A percentile compares a stretch with the other conserved stretches of the same genome.
Conservation (phyloP, 139 green algal genomes). For the Trebouxia sp. region DNA sequence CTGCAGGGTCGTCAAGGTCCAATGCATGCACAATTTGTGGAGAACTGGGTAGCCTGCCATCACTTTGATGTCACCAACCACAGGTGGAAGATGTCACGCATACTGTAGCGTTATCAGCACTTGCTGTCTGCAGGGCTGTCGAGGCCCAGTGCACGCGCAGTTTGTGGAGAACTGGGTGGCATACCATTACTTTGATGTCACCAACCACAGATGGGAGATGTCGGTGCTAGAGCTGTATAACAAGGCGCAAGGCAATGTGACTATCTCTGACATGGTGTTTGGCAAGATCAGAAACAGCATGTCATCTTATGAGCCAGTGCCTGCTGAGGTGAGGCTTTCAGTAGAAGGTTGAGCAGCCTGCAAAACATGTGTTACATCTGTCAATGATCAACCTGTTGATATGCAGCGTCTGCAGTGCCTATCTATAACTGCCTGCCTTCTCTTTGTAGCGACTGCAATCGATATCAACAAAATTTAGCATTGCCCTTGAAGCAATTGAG, state of each 20-base stretch:
- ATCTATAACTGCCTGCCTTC: no score
- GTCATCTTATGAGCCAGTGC: constrained; percentile 55
- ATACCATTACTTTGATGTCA: constrained; percentile 74
- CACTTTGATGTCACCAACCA: constrained; percentile 60
- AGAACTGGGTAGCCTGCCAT: constrained; percentile 88
- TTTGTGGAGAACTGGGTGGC: constrained; percentile 84
- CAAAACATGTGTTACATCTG: neutral
- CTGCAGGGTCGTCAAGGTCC: constrained; percentile 63
- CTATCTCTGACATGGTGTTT: constrained; percentile 57
- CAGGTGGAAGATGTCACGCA: constrained; percentile 56
- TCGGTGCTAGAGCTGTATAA: constrained; percentile 87
- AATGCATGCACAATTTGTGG: constrained; percentile 68
- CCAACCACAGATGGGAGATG: constrained; percentile 53
- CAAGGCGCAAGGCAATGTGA: constrained; percentile 47
- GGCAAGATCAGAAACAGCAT: constrained; percentile 45
- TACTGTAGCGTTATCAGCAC: no score
- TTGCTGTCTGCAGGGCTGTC: constrained; percentile 38
- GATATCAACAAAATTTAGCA: no score
- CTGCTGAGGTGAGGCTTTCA: constrained; percentile 55
- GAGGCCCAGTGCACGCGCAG: constrained; percentile 75
- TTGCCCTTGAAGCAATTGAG: no score
- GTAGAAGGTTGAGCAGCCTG: neutral
- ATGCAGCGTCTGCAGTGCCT: neutral
- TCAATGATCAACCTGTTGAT: neutral
- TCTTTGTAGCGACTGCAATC: no score